A percentile compares a stretch with the other conserved stretches of the same genome.
Conservation (phyloP, 2,329 filamentous ascomycete species). For the Penicillium sp. region DNA sequence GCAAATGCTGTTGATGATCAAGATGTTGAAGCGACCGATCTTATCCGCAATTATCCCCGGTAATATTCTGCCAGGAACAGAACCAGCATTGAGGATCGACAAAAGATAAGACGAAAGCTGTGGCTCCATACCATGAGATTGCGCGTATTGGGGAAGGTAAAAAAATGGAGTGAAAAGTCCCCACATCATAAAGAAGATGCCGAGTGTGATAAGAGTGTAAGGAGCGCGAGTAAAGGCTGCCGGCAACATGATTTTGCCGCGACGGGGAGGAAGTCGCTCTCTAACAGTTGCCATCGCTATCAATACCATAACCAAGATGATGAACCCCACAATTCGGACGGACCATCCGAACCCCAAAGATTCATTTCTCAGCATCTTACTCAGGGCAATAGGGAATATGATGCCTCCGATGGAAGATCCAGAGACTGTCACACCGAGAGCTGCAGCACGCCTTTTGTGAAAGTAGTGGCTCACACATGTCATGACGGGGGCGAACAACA, state of each 20-base stretch:
- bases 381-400: conserved; percentile 52
- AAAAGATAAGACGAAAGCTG: conserved; percentile 31
- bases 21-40: conserved; percentile 36
- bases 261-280: not conserved
- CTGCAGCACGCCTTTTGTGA: too few relatives aligned
- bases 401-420: conserved; percentile 57
- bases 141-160: conserved; percentile 44
- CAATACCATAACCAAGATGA: conserved; percentile 18
- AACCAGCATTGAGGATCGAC: conserved; percentile 35
- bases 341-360: conserved; percentile 54
- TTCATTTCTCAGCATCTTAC: conserved; percentile 50
- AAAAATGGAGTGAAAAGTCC: conserved; percentile 66
- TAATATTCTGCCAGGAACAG: conserved; percentile 35
- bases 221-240: not conserved
- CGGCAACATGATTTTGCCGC: not conserved
- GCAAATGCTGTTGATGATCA: too few relatives aligned
- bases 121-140: conserved; percentile 12
- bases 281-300: not conserved
- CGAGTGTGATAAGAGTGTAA: conserved; percentile 71
- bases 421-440: conserved; percentile 24
- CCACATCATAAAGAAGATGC: conserved; percentile 64
- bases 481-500: conserved; percentile 25
- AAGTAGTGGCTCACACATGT: conserved; percentile 27
- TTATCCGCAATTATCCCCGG: conserved; percentile 36
- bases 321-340: conserved; percentile 54